Evolutionary conservation across 768 basidiomycete species (phyloP).

Genomic region (Dictyophora rubrovolvata): DNA sequence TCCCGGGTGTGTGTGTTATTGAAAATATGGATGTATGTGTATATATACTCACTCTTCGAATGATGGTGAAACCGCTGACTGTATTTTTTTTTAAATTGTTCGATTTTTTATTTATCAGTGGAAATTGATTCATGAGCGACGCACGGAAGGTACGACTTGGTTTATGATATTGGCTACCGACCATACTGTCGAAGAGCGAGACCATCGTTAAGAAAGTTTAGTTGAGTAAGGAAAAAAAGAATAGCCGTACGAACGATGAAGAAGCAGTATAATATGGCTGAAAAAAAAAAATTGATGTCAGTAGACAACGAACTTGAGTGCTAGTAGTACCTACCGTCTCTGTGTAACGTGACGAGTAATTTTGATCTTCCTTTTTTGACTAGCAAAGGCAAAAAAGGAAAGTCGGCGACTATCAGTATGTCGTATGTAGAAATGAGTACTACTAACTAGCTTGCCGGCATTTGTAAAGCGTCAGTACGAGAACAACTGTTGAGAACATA

Average conservation of each 20-base stretch:
- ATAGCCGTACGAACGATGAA: neutral
- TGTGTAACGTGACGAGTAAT: neutral
- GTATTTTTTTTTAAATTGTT: no score
- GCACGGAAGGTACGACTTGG: neutral
- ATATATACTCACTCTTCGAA: neutral
- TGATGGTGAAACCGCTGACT: neutral
- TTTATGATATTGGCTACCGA: neutral
- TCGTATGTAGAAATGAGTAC: no score
- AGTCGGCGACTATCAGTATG: neutral
- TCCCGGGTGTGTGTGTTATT: neutral
- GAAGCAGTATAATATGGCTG: neutral
- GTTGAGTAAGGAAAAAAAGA: neutral
- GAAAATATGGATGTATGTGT: no score
- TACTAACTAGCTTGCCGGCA: neutral
- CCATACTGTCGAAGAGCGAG: neutral
- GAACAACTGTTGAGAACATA: neutral
- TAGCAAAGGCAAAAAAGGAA: neutral
- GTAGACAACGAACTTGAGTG: neutral
- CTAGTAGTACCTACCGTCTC: constrained; percentile 4
- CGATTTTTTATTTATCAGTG: neutral
- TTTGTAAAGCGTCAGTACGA: neutral
- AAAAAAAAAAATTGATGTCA: neutral
- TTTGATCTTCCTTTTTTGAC: neutral
- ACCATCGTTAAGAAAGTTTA: neutral
- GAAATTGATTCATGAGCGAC: neutral